phyloP scores from a whole-genome alignment of 2,329 filamentous ascomycete species.

The Hypomyces perniciosus region DNA sequence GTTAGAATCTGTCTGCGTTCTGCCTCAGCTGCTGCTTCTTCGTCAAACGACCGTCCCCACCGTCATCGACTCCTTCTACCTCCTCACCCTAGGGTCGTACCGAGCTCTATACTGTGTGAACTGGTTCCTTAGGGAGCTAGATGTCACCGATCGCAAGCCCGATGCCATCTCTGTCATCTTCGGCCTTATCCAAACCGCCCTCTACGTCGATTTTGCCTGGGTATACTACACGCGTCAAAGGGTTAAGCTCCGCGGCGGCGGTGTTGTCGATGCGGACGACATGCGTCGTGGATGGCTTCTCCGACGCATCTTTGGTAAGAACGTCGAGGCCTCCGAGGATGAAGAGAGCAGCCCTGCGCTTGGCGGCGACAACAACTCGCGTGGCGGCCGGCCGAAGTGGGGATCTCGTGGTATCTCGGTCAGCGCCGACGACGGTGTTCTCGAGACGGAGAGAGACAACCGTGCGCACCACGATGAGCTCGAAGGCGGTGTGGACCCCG shows the following conservation, averaged over 20 bases:
- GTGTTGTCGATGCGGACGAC: constrained; percentile 86
- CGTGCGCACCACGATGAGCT: constrained; percentile 42
- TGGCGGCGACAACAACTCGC: constrained; percentile 28
- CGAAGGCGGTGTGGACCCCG: constrained; percentile 46
- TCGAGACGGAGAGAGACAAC: constrained; percentile 44
- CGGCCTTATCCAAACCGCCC: constrained; percentile 78
- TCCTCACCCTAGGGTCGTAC: constrained; percentile 80
- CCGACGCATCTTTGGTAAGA: constrained; percentile 65
- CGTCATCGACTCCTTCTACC: constrained; percentile 95
- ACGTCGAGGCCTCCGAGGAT: constrained; percentile 46
- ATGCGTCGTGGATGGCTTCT: constrained; percentile 80
- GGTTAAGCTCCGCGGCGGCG: constrained; percentile 83
- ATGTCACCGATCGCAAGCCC: constrained; percentile 51
- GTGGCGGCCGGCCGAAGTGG: constrained; percentile 48
- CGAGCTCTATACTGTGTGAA: constrained; percentile 85
- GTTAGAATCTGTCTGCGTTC: constrained; percentile 83
- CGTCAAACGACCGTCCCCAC: constrained; percentile 94
- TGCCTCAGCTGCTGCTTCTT: constrained; percentile 85
- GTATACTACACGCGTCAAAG: constrained; percentile 91
- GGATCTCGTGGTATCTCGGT: constrained; percentile 60
- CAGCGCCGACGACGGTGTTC: constrained; percentile 56
- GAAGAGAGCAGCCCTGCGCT: constrained; percentile 53
- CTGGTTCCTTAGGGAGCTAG: constrained; percentile 69
- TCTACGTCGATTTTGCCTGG: constrained; percentile 94
- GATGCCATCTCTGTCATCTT: constrained; percentile 76